Conservation (phyloP, 2,329 filamentous ascomycete genomes). For the Epichloe brachyelytri region DNA sequence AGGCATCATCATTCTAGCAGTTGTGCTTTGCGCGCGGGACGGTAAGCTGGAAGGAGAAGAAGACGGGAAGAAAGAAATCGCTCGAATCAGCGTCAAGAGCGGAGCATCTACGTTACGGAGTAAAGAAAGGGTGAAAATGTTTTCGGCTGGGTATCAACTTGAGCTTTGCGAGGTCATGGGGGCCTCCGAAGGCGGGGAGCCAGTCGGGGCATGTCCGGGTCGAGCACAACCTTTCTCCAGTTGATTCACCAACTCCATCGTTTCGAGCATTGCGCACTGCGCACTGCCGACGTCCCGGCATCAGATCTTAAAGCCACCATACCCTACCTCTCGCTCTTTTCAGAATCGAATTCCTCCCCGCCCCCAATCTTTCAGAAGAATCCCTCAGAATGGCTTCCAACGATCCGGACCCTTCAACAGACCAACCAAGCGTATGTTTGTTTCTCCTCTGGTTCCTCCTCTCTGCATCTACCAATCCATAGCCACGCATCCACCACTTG, state of each 20-base stretch:
- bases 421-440: slow-evolving; percentile 1
- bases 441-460: neutral
- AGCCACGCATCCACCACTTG: neutral
- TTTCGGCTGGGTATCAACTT: neutral
- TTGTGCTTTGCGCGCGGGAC: neutral
- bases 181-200: neutral
- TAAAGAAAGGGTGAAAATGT: neutral
- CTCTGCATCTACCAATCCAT: neutral
- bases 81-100: neutral
- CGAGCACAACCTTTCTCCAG: no score
- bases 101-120: neutral
- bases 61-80: neutral
- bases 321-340: neutral
- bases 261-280: no score
- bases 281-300: neutral
- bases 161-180: neutral
- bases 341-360: neutral
- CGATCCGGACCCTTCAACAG: neutral
- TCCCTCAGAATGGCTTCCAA: neutral
- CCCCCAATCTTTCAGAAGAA: neutral
- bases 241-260: no score
- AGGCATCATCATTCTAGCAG: slow-evolving; percentile 8
- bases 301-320: neutral
- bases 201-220: no score
- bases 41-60: neutral